Conservation (phyloP, 768 basidiomycete genomes). For the Polyporus arcularius region DNA sequence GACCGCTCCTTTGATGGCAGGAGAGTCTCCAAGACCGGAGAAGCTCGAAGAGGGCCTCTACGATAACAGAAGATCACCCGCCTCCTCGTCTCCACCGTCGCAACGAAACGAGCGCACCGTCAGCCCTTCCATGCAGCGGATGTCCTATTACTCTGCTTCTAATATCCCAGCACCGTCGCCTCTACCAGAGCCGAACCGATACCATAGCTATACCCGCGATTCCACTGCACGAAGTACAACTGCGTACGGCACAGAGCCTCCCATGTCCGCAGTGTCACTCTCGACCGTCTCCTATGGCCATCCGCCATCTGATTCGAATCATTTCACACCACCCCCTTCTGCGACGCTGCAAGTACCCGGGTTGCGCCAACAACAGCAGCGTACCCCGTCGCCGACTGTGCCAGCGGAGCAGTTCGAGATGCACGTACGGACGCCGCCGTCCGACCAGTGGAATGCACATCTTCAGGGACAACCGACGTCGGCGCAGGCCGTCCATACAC, state of each 20-base stretch:
- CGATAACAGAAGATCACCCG: conserved; percentile 1
- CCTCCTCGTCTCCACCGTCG: conserved; percentile 1
- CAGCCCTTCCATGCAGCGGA: conserved; percentile 19
- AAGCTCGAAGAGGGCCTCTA: conserved; percentile 8
- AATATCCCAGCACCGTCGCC: conserved; percentile 59
- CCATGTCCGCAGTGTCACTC: conserved; percentile 28
- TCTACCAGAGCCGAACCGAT: conserved; percentile 40
- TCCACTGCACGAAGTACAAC: conserved; percentile 7
- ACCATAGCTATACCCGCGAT: conserved; percentile 33
- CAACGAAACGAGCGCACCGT: conserved; percentile 1
- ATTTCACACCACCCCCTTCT: conserved; percentile 18
- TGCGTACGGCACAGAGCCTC: conserved; percentile 16
- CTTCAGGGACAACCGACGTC: background rate
- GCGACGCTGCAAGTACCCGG: conserved; percentile 21
- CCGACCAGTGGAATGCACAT: conserved; percentile 17
- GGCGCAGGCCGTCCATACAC: conserved; percentile 7
- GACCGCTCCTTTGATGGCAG: conserved; percentile 16
- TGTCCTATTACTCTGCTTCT: conserved; percentile 62
- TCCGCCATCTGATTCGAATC: conserved; percentile 11
- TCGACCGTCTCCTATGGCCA: conserved; percentile 12
- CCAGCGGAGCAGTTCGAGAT: conserved; percentile 39
- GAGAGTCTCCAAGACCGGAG: conserved; percentile 11
- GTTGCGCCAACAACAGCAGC: conserved; percentile 37
- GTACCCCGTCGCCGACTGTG: conserved; percentile 19
- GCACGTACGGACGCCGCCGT: conserved; percentile 35